A percentile compares a stretch with the other conserved stretches of the same genome.
phyloP scores from a whole-genome alignment of 805 yeast species.

The Scheffersomyces spartinae region DNA sequence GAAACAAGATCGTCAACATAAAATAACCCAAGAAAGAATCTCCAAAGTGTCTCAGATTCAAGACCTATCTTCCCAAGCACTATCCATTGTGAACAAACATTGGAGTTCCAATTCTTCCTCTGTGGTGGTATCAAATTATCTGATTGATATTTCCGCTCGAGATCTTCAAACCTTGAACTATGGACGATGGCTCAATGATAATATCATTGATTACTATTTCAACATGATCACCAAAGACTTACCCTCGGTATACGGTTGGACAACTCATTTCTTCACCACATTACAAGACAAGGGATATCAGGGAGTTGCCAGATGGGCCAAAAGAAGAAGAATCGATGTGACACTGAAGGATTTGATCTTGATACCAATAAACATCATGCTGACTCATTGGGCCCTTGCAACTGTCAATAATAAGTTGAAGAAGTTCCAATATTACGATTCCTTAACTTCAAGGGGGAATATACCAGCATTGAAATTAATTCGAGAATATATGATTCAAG shows the following conservation, averaged over 20 bases:
- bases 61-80: too few species aligned
- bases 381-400: constrained; percentile 88
- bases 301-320: constrained; percentile 81
- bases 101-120: constrained; percentile 16
- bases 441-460: constrained; percentile 43
- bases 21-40: too few species aligned
- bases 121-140: constrained; percentile 20
- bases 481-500: constrained; percentile 53
- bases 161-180: constrained; percentile 67
- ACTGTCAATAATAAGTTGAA: constrained; percentile 53
- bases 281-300: constrained; percentile 61
- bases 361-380: constrained; percentile 75
- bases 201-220: constrained; percentile 75
- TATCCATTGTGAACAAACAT: constrained; percentile 21
- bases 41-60: too few species aligned
- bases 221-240: constrained; percentile 35
- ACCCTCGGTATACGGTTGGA: constrained; percentile 52
- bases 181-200: constrained; percentile 82
- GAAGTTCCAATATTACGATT: constrained; percentile 66
- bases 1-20: too few species aligned
- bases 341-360: constrained; percentile 53
- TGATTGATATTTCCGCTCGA: constrained; percentile 48
- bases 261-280: constrained; percentile 79
- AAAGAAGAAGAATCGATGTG: constrained; percentile 58
- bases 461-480: constrained; percentile 32